These are phyloP conservation scores for Ligustrum vulgare DNA, from an alignment of 257 asterid species.

Conservation along the genomic window DNA sequence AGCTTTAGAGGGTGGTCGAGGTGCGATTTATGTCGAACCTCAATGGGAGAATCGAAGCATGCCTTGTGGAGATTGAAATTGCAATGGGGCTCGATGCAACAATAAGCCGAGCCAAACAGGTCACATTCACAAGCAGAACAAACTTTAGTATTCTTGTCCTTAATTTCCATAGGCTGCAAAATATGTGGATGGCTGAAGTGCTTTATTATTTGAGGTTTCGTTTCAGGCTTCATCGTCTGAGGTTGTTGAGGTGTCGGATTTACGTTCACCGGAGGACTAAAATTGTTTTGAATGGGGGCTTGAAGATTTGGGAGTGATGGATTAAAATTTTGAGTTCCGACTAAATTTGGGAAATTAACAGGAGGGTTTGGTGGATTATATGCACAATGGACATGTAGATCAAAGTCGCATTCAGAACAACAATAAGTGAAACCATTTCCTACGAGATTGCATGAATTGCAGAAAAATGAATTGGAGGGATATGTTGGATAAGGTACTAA, in stretches of 20 bases:
- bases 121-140: conserved; percentile 64
- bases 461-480: conserved; percentile 46
- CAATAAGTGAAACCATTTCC: conserved; percentile 59
- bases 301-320: not conserved
- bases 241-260: conserved; percentile 16
- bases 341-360: conserved; percentile 20
- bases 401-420: conserved; percentile 69
- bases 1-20: conserved; percentile 57
- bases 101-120: conserved; percentile 43
- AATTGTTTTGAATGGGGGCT: conserved; percentile 1
- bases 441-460: conserved; percentile 48
- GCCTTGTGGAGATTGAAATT: conserved; percentile 56
- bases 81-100: conserved; percentile 55
- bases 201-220: conserved; percentile 33
- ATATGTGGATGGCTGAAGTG: conserved; percentile 73
- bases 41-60: conserved; percentile 58
- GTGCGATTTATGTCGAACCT: conserved; percentile 54
- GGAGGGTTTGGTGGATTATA: conserved; percentile 22
- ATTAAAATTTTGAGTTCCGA: conserved; percentile 9
- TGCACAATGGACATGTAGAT: conserved; percentile 67
- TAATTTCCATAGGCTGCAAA: conserved; percentile 37
- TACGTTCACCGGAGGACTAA: conserved; percentile 24
- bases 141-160: conserved; percentile 26
- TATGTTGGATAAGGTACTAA: conserved; percentile 61
- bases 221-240: conserved; percentile 18